Evolutionary conservation across 805 yeast genomes (phyloP).

Genomic region (Lachancea kluyveri): DNA sequence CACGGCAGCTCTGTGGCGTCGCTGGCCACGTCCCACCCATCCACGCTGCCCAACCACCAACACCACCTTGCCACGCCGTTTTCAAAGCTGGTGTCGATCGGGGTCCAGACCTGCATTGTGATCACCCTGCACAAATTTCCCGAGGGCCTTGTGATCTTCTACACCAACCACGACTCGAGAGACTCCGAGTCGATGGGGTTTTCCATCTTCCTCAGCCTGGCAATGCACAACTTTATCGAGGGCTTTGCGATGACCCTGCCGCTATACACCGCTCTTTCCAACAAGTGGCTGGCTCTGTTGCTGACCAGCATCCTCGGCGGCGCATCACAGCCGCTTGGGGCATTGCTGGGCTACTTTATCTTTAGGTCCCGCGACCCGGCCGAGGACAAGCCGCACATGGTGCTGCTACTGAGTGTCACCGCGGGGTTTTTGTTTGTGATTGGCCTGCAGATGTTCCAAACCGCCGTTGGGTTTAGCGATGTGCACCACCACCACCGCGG

Average conservation of each 20-base stretch:
- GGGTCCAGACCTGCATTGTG: constrained; percentile 84
- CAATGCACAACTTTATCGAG: constrained; percentile 87
- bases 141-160: constrained; percentile 84
- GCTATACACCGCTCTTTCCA: constrained; percentile 66
- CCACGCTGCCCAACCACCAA: constrained; percentile 50
- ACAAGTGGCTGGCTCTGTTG: constrained; percentile 53
- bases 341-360: constrained; percentile 57
- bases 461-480: constrained; percentile 77
- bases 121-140: constrained; percentile 88
- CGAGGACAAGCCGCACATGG: constrained; percentile 30
- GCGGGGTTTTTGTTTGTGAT: constrained; percentile 82
- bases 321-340: constrained; percentile 85
- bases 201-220: constrained; percentile 74
- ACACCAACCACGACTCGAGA: constrained; percentile 55
- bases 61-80: constrained; percentile 76
- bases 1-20: constrained; percentile 11
- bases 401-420: constrained; percentile 57
- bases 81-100: constrained; percentile 76
- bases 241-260: constrained; percentile 95
- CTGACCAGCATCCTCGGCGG: constrained; percentile 73
- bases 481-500: constrained; percentile 38
- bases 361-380: constrained; percentile 34
- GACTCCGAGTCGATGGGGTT: constrained; percentile 49
- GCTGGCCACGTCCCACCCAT: constrained; percentile 21
- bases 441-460: constrained; percentile 78